Conservation (phyloP, 805 yeast species). For the Lipomyces spencermartinsiae region DNA sequence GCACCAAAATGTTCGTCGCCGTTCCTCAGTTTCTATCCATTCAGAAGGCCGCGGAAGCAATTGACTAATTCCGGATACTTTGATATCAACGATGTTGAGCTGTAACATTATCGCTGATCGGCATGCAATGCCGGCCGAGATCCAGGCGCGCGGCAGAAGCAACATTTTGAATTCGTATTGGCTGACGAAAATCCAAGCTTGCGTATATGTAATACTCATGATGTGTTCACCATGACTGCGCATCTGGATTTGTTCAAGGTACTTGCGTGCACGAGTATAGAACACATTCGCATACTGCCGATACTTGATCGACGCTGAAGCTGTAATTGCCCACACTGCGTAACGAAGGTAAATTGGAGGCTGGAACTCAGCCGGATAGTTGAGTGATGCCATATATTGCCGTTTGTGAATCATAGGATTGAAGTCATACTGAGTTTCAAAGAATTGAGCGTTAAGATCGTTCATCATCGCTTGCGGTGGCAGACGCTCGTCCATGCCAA, state of each 20-base stretch:
- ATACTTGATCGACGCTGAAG: slow-evolving; percentile 38
- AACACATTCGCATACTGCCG: slow-evolving; percentile 32
- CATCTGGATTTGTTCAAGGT: slow-evolving; percentile 38
- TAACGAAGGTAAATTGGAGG: slow-evolving; percentile 42
- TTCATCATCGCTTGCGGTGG: slow-evolving; percentile 52
- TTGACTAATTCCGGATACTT: slow-evolving; percentile 10
- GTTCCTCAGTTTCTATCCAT: slow-evolving; percentile 41
- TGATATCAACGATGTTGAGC: slow-evolving; percentile 39
- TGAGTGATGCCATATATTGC: slow-evolving; percentile 33
- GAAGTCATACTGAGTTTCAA: slow-evolving; percentile 52
- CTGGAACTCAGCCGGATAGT: slow-evolving; percentile 16
- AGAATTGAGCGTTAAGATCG: slow-evolving; percentile 56
- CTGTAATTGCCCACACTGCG: slow-evolving; percentile 43
- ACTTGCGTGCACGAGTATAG: slow-evolving; percentile 41
- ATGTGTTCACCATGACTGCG: slow-evolving; percentile 31
- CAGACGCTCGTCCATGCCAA: slow-evolving; percentile 44
- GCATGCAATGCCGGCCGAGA: slow-evolving; percentile 43
- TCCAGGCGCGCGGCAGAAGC: slow-evolving; percentile 45
- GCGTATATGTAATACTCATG: slow-evolving; percentile 39
- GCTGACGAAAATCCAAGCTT: slow-evolving; percentile 41
- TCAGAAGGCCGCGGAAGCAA: slow-evolving; percentile 34
- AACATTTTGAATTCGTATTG: slow-evolving; percentile 40
- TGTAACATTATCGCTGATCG: slow-evolving; percentile 41
- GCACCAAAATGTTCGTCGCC: slow-evolving; percentile 45
- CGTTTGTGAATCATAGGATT: slow-evolving; percentile 55